Percentiles rank a stretch among this genome's conserved stretches.
Conservation (phyloP, 2,329 filamentous ascomycete species). For the Neonectria ditissima region DNA sequence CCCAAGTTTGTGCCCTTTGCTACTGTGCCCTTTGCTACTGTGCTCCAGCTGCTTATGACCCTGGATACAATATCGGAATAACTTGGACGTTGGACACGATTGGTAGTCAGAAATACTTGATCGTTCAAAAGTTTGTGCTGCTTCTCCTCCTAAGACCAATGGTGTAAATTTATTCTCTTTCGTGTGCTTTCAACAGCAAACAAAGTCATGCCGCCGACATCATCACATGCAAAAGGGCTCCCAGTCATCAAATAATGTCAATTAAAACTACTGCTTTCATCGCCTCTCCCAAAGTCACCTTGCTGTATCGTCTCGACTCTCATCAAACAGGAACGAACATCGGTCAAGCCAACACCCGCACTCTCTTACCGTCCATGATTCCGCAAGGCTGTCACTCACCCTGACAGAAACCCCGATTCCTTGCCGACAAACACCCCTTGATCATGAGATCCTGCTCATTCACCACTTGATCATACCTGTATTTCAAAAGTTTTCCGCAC, state of each 20-base stretch:
- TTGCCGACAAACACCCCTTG: neutral
- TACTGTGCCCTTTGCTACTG: neutral
- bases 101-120: too few species aligned
- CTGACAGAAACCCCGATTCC: neutral
- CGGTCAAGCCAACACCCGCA: neutral
- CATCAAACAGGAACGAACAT: neutral
- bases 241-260: slow-evolving; percentile 4
- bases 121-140: neutral
- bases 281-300: neutral
- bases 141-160: neutral
- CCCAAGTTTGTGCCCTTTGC: neutral
- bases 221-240: neutral
- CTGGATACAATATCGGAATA: too few species aligned
- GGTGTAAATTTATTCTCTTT: neutral
- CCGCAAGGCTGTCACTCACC: neutral
- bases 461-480: slow-evolving; percentile 1
- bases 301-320: neutral
- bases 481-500: slow-evolving; percentile 72
- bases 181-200: neutral
- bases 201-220: neutral
- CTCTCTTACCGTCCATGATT: neutral
- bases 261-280: slow-evolving; percentile 22
- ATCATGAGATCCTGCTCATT: neutral
- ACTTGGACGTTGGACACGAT: too few species aligned
- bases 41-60: too few species aligned